These are phyloP conservation scores for Allomyces arbusculus DNA, from an alignment of 192 early-diverging fungal genomes.

Conservation along the genomic window DNA sequence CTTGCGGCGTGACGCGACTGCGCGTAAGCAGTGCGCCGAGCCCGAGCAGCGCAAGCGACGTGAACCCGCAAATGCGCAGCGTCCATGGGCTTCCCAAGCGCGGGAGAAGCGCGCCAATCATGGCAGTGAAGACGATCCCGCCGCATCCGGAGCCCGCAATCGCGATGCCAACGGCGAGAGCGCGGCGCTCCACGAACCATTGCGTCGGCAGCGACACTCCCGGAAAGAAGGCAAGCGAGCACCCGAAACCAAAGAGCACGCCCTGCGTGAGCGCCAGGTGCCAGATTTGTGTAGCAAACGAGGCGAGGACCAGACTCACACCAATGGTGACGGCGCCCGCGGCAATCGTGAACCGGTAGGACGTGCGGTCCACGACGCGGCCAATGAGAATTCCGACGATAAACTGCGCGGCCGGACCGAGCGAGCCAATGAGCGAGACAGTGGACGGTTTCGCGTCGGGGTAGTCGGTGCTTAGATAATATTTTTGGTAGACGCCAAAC, in stretches of 20 bases:
- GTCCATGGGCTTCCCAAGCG: slow-evolving; percentile 31
- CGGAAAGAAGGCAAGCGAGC: slow-evolving; percentile 42
- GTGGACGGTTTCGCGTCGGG: slow-evolving; percentile 9
- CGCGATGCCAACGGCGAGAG: slow-evolving; percentile 29
- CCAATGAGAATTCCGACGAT: neutral
- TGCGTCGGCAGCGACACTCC: slow-evolving; percentile 40
- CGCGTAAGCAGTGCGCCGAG: neutral
- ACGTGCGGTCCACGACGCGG: neutral
- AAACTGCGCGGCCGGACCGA: neutral
- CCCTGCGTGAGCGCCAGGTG: slow-evolving; percentile 12
- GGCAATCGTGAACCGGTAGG: neutral
- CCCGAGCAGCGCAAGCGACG: slow-evolving; percentile 4
- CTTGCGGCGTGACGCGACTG: neutral
- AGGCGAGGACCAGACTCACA: slow-evolving; percentile 19
- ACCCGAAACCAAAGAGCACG: slow-evolving; percentile 46
- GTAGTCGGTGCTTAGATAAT: slow-evolving; percentile 15
- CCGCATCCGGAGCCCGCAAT: slow-evolving; percentile 47
- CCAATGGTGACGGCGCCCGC: slow-evolving; percentile 1
- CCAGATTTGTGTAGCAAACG: slow-evolving; percentile 21
- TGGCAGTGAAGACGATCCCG: slow-evolving; percentile 39
- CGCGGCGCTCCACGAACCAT: slow-evolving; percentile 37
- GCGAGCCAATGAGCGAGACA: slow-evolving; percentile 10
- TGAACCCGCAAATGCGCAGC: slow-evolving; percentile 35
- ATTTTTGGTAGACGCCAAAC: slow-evolving; percentile 1
- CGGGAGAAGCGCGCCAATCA: slow-evolving; percentile 31